Conservation (phyloP, 768 basidiomycete genomes). For the Mycena rosella region DNA sequence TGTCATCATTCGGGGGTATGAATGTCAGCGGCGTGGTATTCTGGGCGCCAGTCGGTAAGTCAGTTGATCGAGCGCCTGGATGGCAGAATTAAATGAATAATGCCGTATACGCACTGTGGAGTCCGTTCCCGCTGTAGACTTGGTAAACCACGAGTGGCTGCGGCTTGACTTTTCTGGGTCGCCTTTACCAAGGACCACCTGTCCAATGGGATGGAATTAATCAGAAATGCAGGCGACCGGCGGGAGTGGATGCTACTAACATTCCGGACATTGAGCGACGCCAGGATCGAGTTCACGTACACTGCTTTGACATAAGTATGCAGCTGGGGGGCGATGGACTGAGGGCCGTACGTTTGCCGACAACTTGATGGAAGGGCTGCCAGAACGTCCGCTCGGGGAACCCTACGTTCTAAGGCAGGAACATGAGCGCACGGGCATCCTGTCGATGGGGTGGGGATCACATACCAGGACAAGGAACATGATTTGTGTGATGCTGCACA, state of each 20-base stretch:
- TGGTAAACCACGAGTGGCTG: background rate
- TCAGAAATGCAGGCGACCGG: too few relatives aligned
- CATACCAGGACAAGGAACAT: conserved; percentile 26
- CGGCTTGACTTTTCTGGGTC: conserved; percentile 7
- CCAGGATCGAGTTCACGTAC: conserved; percentile 28
- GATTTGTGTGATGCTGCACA: conserved; percentile 17
- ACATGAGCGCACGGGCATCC: background rate
- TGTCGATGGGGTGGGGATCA: background rate
- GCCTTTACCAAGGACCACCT: conserved; percentile 11
- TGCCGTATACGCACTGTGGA: conserved; percentile 17
- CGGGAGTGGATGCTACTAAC: too few relatives aligned
- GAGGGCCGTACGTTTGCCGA: conserved; percentile 19
- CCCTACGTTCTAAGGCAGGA: conserved; percentile 12
- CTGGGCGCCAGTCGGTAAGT: background rate
- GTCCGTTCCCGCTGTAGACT: background rate
- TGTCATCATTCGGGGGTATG: background rate
- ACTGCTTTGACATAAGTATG: background rate
- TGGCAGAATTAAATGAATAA: background rate
- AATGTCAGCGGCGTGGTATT: conserved; percentile 14
- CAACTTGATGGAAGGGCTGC: conserved; percentile 30
- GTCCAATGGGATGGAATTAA: too few relatives aligned
- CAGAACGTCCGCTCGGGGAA: conserved; percentile 17
- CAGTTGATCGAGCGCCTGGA: background rate
- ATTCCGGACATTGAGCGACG: conserved; percentile 22
- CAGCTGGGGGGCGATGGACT: too few relatives aligned